Evolutionary conservation across 2,329 filamentous ascomycete species (phyloP), one percentile per base, ranked within the genome.

Genomic region (Aspergillus fijiensis): DNA sequence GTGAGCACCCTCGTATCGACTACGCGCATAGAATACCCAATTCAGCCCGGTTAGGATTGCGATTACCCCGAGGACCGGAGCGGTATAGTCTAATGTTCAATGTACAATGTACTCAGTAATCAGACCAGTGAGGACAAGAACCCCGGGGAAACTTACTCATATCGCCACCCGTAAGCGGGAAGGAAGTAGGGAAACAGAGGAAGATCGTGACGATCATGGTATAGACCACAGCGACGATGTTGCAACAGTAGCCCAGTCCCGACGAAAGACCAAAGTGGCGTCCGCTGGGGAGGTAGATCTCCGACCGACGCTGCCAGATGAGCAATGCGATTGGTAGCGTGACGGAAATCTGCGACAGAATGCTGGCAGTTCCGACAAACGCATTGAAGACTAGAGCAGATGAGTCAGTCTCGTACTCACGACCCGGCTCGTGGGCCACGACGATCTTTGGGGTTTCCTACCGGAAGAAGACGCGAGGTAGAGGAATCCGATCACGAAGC

Each of bases 401-500:
- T 19, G 10, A 9, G 33, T 35, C 14, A 21, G 7, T 9, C 2
- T 27, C 27, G 2, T 29, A 3, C 27, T 29, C 27, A 29, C 27
- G 7, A 29, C 27, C 27, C 7, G 9, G 27, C 27, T 9, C 10
- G 27, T 29, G 27, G 2, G 27, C 27, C 27, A 2, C 7, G 27
- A 29, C 6, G 27, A 29, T 29, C 7, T 29, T 10, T 9, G 7
- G 4, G 19, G 12, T 1, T 5, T 12, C 21, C 4, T 59, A 68
- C 66, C 67, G 5, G 63, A 65, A n/a, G 65, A 59, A 2, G 65
- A 69, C 35, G 58, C 61, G 10, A 69, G 62, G 39, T 69, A 69
- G 23, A 69, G 60, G n/a, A 69, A 63, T 1, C 67, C 67, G 1
- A 69, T 49, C 1, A 69, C 49, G 7, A 67, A 50, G n/a, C 67